Evolutionary conservation across 108 stramenopile species (phyloP), one percentile per base, ranked within the genome.

Genomic region (Fragilariopsis cylindrus): DNA sequence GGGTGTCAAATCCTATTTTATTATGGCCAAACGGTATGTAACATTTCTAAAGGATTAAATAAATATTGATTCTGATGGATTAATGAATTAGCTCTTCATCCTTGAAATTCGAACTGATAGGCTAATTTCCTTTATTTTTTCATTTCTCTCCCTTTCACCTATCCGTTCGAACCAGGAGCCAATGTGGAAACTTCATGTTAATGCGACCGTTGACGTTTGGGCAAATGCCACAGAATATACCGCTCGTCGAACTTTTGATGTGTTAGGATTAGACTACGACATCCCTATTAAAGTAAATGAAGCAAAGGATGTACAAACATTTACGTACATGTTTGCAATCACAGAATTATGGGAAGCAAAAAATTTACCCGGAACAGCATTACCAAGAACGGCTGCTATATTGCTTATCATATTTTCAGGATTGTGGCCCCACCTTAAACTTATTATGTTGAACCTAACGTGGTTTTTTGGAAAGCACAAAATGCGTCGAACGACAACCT

Each of bases 251-350:
- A 70, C 87, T 39, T 86, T 85, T 65, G 78, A 86, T 52, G 71
- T 75, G 19, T 39, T 88, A 18, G 88, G 88, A 49, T 16, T 89
- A 7, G 69, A 73, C 1, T 75, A 89, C 63, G 69, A 83, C 9
- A 74, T 80, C 12, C 67, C 83, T 57, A 73, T 82, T 21, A 42
- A 41, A 7, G n/a, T 82, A 21, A 42, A 79, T 19, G 71, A 89
- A 56, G 75, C 73, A 48, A 60, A 65, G 18, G 74, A 87, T 39
- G 87, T 93, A 6, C 72, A 89, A 57, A 92, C 91, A 6, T 95
- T 95, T 81, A 92, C 93, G 18, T 95, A 95, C 56, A 80, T 78
- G 74, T 90, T 82, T 75, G 93, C 91, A 53, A 88, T 95, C 60
- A 73, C 84, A 7, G 86, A 95, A 60, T 76, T 95, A 46, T 95